These are phyloP conservation scores for Carpinus viminea DNA, from an alignment of 306 rosid genomes.

Conservation along the genomic window DNA sequence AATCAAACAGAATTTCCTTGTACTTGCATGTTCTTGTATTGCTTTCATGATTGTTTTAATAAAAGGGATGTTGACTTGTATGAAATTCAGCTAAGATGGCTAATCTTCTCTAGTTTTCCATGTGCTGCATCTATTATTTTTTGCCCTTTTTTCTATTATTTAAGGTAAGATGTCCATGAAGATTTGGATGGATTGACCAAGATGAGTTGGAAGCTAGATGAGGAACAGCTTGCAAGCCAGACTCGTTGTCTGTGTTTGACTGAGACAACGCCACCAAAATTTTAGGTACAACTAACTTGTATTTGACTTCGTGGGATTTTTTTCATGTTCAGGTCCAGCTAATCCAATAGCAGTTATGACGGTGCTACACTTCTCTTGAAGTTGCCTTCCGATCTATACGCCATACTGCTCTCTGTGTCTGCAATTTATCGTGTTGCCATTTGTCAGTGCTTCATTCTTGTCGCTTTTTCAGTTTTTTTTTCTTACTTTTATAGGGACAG, in stretches of 20 bases:
- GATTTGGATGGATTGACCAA: not conserved
- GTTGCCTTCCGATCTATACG: not conserved
- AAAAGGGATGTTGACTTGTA: not conserved
- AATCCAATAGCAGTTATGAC: slow-evolving; percentile 1
- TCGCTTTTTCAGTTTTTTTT: too few species aligned
- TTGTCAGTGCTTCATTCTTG: too few species aligned
- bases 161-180: slow-evolving; percentile 1
- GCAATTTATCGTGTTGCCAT: not conserved
- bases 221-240: slow-evolving; percentile 5
- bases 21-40: slow-evolving; percentile 2
- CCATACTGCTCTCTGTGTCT: not conserved
- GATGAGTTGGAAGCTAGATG: not conserved
- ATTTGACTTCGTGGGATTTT: slow-evolving; percentile 12
- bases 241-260: not conserved
- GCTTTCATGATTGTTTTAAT: not conserved
- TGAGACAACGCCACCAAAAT: not conserved
- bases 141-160: not conserved
- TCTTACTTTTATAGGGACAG: too few species aligned
- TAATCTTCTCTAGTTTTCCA: not conserved
- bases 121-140: not conserved
- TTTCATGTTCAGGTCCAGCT: slow-evolving; percentile 6
- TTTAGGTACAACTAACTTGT: slow-evolving; percentile 29
- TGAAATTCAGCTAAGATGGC: not conserved
- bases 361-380: slow-evolving; percentile 6
- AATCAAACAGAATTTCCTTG: slow-evolving; percentile 13